Base-by-base conservation (phyloP, 1,284 basidiomycete genomes). In the Bondarzewia mesenterica region DNA sequence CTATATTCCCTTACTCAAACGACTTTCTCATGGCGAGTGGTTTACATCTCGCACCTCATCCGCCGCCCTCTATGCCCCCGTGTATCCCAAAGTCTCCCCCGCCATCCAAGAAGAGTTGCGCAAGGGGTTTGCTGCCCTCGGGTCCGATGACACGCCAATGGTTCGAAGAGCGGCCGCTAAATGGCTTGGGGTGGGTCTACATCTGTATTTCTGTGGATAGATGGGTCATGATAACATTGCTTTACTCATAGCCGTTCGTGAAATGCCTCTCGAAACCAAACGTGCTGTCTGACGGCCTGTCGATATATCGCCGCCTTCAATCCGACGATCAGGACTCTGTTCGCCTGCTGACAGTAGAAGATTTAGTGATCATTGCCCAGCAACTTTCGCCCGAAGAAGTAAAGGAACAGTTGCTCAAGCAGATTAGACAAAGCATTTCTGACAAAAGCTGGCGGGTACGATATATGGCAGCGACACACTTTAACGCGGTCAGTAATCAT, bases 361-460 rank as follows among this genome's bases (percentile, higher is more conserved):
- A 94, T 63, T 75, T 99, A 50, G 98, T 99, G 62, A 86, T 89
- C 44, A 89, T 99, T 61, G 91, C 92, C 25, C 77, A 89, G 60
- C 83, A 86, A 53, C 79, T 99, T 52, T 75, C 83, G 25, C 83
- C 92, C 25, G 73, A 83, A 16, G 94, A 98, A 69, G 85, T 93
- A 46, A 95, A 95, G 67, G 89, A 90, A 54, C 88, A 97, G 57
- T 72, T 99, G 10, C 72, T 96, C 52, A 86, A 89, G 54, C 85
- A 91, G 61, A 89, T 99, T 65, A 81, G 90, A 62, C 77, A 88
- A 57, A 87, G 86, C 57, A 88, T 96, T 47, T 76, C 83, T 22
- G 96, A 99, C 69, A 97, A 97, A 76, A 95, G 93, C 66, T 99
- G 96, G 96, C 77, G 96, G 58, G 96, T 99, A 46, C 79, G 96